Evolutionary conservation across 331 rosid species (phyloP).

Genomic region (Erythrophleum ivorense): DNA sequence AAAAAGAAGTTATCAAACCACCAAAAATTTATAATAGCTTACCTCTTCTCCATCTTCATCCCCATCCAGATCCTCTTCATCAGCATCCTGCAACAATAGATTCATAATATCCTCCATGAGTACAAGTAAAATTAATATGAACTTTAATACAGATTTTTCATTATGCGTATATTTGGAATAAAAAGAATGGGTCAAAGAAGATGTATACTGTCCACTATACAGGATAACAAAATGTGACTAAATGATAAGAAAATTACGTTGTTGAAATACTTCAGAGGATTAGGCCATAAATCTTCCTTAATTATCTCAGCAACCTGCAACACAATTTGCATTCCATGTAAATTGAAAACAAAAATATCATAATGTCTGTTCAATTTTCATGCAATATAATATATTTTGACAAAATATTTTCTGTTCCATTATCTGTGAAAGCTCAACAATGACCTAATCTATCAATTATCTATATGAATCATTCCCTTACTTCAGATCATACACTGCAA

Average conservation of each 20-base stretch:
- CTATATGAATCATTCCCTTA: background rate
- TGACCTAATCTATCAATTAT: background rate
- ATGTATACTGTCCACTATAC: background rate
- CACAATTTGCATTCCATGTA: background rate
- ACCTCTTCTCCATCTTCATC: slow-evolving; percentile 60
- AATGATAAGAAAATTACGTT: slow-evolving; percentile 50
- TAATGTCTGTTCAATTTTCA: background rate
- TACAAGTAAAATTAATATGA: background rate
- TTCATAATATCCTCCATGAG: background rate
- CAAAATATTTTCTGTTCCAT: background rate
- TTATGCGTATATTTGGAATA: background rate
- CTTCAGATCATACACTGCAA: background rate
- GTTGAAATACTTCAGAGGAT: slow-evolving; percentile 76
- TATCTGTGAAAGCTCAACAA: background rate
- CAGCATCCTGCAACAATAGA: slow-evolving; percentile 59
- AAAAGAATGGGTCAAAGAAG: background rate
- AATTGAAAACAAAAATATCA: background rate
- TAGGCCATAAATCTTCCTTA: slow-evolving; percentile 81
- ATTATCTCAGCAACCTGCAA: slow-evolving; percentile 72
- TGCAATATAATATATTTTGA: background rate
- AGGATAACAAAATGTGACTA: background rate
- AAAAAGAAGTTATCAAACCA: background rate
- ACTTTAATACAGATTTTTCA: background rate
- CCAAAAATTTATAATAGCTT: background rate
- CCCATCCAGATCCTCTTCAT: slow-evolving; percentile 67